Evolutionary conservation across 1,284 basidiomycete species (phyloP).

Genomic region (Apiotrichum sp.): DNA sequence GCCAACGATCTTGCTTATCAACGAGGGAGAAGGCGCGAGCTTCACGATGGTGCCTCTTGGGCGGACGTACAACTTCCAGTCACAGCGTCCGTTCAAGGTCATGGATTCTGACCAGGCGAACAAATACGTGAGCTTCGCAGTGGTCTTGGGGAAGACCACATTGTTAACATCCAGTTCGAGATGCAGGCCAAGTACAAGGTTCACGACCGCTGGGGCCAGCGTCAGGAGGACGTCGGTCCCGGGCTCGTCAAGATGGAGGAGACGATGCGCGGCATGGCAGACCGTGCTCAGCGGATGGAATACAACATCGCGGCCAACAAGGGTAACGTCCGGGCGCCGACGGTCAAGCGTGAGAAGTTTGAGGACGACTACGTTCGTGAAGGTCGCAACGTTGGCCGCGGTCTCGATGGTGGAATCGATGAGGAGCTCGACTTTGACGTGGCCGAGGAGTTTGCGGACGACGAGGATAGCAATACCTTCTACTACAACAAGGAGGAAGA

Average conservation of each 20-base stretch:
- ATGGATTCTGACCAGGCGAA: slow-evolving; percentile 41
- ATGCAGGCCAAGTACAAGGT: slow-evolving; percentile 36
- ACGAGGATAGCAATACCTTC: slow-evolving; percentile 43
- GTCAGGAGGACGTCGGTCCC: slow-evolving; percentile 21
- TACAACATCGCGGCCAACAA: slow-evolving; percentile 20
- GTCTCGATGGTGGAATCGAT: slow-evolving; percentile 39
- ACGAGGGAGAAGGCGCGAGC: slow-evolving; percentile 28
- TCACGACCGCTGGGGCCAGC: slow-evolving; percentile 38
- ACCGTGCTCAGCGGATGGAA: slow-evolving; percentile 30
- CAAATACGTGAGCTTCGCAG: slow-evolving; percentile 27
- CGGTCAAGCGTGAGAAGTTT: slow-evolving; percentile 3
- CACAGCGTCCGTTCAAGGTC: slow-evolving; percentile 39
- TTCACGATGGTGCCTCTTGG: slow-evolving; percentile 40
- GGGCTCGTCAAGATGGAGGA: slow-evolving; percentile 14
- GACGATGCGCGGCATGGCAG: slow-evolving; percentile 10
- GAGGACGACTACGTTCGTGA: slow-evolving; percentile 35
- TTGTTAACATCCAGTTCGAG: slow-evolving; percentile 30
- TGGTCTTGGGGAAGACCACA: neutral
- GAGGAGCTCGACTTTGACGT: slow-evolving; percentile 44
- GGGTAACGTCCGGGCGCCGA: slow-evolving; percentile 8
- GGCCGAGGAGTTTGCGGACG: slow-evolving; percentile 44
- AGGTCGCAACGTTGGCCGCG: slow-evolving; percentile 29
- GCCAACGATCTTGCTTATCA: slow-evolving; percentile 36
- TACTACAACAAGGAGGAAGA: slow-evolving; percentile 39
- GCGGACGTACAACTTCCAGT: slow-evolving; percentile 39